Conservation (phyloP, 2,329 filamentous ascomycete species). For the Lachnellula hyalina region DNA sequence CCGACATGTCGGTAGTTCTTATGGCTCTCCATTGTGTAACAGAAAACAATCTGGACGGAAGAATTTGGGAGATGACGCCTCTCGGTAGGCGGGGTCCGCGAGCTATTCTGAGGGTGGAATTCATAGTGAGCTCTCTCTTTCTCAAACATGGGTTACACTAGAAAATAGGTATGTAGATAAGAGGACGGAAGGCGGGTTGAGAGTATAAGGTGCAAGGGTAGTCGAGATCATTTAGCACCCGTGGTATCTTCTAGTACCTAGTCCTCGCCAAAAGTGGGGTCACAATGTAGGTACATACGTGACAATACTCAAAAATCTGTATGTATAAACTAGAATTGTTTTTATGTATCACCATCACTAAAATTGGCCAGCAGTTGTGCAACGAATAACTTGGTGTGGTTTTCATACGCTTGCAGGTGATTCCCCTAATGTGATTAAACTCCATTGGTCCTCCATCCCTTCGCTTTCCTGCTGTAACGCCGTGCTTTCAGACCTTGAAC, state of each 20-base stretch:
- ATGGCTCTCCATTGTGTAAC: constrained; percentile 11
- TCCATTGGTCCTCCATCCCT: constrained; percentile 7
- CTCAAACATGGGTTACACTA: no score
- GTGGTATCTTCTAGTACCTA: neutral
- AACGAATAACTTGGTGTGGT: neutral
- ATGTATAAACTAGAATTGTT: neutral
- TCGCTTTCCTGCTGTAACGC: constrained; percentile 7
- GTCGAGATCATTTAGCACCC: neutral
- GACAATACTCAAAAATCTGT: neutral
- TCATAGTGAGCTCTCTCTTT: neutral
- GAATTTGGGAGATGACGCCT: neutral
- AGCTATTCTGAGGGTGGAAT: neutral
- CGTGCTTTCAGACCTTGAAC: constrained; percentile 2
- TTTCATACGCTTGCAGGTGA: neutral
- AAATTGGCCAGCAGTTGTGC: no score
- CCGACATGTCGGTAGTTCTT: constrained; percentile 35
- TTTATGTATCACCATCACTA: no score
- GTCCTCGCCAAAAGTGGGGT: neutral
- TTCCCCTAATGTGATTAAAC: neutral
- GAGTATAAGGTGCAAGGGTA: neutral
- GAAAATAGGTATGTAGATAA: no score
- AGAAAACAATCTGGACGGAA: constrained; percentile 12
- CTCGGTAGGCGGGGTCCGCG: neutral
- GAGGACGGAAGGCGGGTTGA: no score
- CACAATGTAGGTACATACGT: neutral